phyloP scores from a whole-genome alignment of 805 yeast species.

The Saccharomyces cerevisiae region DNA sequence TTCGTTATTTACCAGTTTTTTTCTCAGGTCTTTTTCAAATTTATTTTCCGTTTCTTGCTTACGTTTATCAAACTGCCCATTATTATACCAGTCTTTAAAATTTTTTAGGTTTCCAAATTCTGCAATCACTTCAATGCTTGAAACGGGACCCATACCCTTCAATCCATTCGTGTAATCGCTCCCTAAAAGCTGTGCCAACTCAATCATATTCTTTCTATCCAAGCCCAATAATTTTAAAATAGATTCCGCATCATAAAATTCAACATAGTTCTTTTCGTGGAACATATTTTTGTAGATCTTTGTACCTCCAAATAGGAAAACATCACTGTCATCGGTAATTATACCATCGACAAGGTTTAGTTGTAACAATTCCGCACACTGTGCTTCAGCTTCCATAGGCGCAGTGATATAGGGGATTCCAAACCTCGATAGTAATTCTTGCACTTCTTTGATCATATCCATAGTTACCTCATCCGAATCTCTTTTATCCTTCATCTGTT shows the following conservation, averaged over 20 bases:
- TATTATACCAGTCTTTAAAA: slow-evolving; percentile 36
- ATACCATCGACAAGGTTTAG: slow-evolving; percentile 84
- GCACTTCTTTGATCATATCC: slow-evolving; percentile 82
- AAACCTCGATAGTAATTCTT: slow-evolving; percentile 74
- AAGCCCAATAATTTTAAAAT: slow-evolving; percentile 60
- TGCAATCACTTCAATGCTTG: slow-evolving; percentile 82
- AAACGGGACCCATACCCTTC: slow-evolving; percentile 89
- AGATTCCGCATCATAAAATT: slow-evolving; percentile 58
- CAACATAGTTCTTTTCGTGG: slow-evolving; percentile 86
- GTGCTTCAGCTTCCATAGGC: slow-evolving; percentile 99
- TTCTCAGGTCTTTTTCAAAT: slow-evolving; percentile 51
- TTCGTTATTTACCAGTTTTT: slow-evolving; percentile 45
- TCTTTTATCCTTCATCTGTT: slow-evolving; percentile 59
- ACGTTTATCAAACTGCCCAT: slow-evolving; percentile 35
- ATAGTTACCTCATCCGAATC: slow-evolving; percentile 89
- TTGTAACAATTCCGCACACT: slow-evolving; percentile 74
- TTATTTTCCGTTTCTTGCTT: slow-evolving; percentile 36
- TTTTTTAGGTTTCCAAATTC: slow-evolving; percentile 51
- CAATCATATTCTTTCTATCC: slow-evolving; percentile 55
- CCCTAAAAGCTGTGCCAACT: slow-evolving; percentile 77
- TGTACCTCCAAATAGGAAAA: slow-evolving; percentile 86
- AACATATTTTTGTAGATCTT: slow-evolving; percentile 85
- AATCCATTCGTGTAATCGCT: slow-evolving; percentile 94
- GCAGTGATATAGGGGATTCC: slow-evolving; percentile 94
- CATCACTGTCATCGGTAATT: slow-evolving; percentile 95